These are phyloP conservation scores for Cyclotella distinguenda DNA, from an alignment of 108 stramenopile species.

Conservation along the genomic window DNA sequence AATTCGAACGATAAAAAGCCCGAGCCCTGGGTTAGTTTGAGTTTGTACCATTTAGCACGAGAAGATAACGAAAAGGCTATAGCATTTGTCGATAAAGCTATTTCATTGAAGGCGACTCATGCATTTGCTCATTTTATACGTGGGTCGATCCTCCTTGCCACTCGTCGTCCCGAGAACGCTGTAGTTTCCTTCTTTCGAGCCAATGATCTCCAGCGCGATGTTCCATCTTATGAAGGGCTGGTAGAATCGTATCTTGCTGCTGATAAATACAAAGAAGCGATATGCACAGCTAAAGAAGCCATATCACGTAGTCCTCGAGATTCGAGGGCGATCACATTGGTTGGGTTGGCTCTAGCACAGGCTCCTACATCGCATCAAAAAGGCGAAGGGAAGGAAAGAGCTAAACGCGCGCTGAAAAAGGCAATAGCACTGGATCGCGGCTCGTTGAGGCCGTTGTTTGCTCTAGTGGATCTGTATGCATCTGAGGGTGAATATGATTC, in stretches of 20 bases:
- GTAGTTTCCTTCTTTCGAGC: constrained; percentile 75
- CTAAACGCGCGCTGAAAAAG: constrained; percentile 76
- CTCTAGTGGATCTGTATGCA: constrained; percentile 65
- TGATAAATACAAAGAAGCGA: constrained; percentile 75
- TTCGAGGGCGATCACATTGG: constrained; percentile 75
- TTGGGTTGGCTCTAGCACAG: constrained; percentile 76
- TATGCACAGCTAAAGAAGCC: constrained; percentile 80
- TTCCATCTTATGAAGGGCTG: constrained; percentile 76
- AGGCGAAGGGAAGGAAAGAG: constrained; percentile 64
- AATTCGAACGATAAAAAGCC: constrained; percentile 75
- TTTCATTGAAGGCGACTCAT: constrained; percentile 71
- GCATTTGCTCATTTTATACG: constrained; percentile 71
- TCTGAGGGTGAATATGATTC: constrained; percentile 63
- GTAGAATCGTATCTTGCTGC: constrained; percentile 77
- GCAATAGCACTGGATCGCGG: constrained; percentile 69
- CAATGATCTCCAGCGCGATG: constrained; percentile 68
- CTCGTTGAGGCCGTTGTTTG: constrained; percentile 68
- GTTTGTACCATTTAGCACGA: constrained; percentile 70
- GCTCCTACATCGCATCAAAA: constrained; percentile 34
- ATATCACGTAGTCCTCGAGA: constrained; percentile 72
- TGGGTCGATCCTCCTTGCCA: constrained; percentile 70
- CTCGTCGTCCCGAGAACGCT: constrained; percentile 77
- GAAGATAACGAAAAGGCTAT: constrained; percentile 72
- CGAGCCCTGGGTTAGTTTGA: constrained; percentile 75
- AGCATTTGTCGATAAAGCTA: constrained; percentile 80